Evolutionary conservation across 306 rosid genomes (phyloP).

Genomic region (Trichosanthes truncata): DNA sequence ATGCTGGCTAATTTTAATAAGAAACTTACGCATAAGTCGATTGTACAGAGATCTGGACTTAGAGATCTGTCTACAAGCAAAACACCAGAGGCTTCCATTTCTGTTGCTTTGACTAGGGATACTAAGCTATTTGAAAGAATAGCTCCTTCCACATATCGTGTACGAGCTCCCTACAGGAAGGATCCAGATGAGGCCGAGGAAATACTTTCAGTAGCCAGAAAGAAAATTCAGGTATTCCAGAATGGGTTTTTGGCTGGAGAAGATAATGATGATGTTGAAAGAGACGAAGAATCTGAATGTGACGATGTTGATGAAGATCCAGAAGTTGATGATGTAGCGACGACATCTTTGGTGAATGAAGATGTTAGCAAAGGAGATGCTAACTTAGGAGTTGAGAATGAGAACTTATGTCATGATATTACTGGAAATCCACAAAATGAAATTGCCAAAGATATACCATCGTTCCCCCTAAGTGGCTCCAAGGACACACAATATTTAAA

Average conservation of each 20-base stretch:
- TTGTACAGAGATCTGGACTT: conserved; percentile 86
- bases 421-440: conserved; percentile 38
- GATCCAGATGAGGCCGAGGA: conserved; percentile 88
- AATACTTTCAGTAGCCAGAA: conserved; percentile 84
- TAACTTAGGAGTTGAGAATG: conserved; percentile 47
- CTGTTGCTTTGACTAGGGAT: conserved; percentile 99
- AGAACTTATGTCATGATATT: conserved; percentile 30
- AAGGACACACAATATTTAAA: conserved; percentile 37
- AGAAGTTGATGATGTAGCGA: conserved; percentile 69
- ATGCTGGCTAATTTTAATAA: conserved; percentile 4
- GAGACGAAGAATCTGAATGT: conserved; percentile 93
- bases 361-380: conserved; percentile 34
- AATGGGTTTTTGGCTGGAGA: conserved; percentile 81
- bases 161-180: conserved; percentile 79
- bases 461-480: conserved; percentile 41
- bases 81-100: conserved; percentile 98
- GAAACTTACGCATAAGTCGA: background rate
- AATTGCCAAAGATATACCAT: conserved; percentile 37
- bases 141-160: conserved; percentile 97
- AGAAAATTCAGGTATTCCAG: conserved; percentile 90
- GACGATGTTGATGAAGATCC: conserved; percentile 97
- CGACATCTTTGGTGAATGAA: conserved; percentile 42
- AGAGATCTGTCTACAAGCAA: conserved; percentile 96
- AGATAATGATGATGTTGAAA: conserved; percentile 83
- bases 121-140: conserved; percentile 96